These are phyloP conservation scores for Rhizopus delemar DNA, from an alignment of 371 early-diverging fungal genomes.

Conservation along the genomic window DNA sequence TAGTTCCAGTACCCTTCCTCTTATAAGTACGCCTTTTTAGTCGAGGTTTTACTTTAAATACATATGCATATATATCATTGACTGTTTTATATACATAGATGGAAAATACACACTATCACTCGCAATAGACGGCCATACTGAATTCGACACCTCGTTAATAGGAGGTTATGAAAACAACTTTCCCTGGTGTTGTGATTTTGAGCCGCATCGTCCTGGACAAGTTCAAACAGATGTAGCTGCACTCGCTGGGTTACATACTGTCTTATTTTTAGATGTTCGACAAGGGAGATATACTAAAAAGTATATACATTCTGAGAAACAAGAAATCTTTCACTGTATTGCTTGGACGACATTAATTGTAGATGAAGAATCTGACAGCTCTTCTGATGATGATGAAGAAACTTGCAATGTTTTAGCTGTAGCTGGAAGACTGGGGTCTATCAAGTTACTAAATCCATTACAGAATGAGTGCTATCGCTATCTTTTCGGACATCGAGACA, in stretches of 20 bases:
- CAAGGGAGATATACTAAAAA: constrained; percentile 53
- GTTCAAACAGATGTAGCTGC: constrained; percentile 3
- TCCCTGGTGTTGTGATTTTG: constrained; percentile 47
- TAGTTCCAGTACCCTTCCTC: too few relatives aligned
- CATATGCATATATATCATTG: too few relatives aligned
- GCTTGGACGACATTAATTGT: constrained; percentile 55
- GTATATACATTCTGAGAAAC: constrained; percentile 54
- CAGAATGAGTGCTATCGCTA: constrained; percentile 59
- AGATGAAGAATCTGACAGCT: constrained; percentile 14
- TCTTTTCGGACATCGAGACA: constrained; percentile 53
- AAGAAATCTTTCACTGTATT: constrained; percentile 58
- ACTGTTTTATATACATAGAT: neutral
- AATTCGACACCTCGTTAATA: neutral
- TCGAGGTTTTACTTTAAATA: too few relatives aligned
- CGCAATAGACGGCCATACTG: constrained; percentile 17
- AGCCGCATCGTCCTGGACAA: constrained; percentile 17
- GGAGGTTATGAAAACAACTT: constrained; percentile 20
- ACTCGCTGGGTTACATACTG: constrained; percentile 43
- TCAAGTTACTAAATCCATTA: constrained; percentile 57
- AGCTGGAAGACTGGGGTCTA: constrained; percentile 56
- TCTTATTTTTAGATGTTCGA: constrained; percentile 52
- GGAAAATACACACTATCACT: neutral
- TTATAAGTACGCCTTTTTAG: neutral
- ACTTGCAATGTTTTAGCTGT: constrained; percentile 50
- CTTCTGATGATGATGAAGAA: constrained; percentile 19